phyloP scores from a whole-genome alignment of 2,329 filamentous ascomycete species.

The Calonectria pteridis region DNA sequence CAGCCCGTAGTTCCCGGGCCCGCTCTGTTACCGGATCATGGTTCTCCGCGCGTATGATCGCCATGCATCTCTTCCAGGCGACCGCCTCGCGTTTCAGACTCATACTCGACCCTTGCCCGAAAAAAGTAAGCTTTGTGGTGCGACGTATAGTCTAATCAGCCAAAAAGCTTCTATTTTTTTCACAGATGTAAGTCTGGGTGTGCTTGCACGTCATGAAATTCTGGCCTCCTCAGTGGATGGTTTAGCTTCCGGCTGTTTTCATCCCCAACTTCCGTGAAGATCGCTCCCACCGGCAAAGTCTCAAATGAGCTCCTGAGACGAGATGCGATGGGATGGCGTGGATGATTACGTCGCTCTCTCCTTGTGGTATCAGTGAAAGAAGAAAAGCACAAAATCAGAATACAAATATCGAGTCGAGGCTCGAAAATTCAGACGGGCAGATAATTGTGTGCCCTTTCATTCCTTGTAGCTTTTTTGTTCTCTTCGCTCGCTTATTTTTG shows the following conservation, averaged over 20 bases:
- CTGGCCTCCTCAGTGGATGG: background rate
- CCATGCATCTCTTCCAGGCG: background rate
- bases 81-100: slow-evolving; percentile 14
- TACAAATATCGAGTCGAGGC: slow-evolving; percentile 23
- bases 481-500: slow-evolving; percentile 11
- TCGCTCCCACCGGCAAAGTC: slow-evolving; percentile 9
- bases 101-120: background rate
- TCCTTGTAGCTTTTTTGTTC: slow-evolving; percentile 20
- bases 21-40: slow-evolving; percentile 23
- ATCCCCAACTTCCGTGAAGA: slow-evolving; percentile 2
- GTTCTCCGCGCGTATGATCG: slow-evolving; percentile 22
- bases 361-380: background rate
- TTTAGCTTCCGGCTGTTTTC: background rate
- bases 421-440: background rate
- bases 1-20: slow-evolving; percentile 7
- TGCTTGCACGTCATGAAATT: background rate
- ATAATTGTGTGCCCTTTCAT: background rate
- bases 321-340: background rate
- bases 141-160: background rate
- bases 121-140: background rate
- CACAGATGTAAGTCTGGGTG: background rate
- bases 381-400: background rate
- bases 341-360: background rate
- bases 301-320: slow-evolving; percentile 22
- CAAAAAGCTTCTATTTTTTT: slow-evolving; percentile 2